These are phyloP conservation scores for Calonectria pseudoturangicola DNA, from an alignment of 2,329 filamentous ascomycete genomes.

Conservation along the genomic window DNA sequence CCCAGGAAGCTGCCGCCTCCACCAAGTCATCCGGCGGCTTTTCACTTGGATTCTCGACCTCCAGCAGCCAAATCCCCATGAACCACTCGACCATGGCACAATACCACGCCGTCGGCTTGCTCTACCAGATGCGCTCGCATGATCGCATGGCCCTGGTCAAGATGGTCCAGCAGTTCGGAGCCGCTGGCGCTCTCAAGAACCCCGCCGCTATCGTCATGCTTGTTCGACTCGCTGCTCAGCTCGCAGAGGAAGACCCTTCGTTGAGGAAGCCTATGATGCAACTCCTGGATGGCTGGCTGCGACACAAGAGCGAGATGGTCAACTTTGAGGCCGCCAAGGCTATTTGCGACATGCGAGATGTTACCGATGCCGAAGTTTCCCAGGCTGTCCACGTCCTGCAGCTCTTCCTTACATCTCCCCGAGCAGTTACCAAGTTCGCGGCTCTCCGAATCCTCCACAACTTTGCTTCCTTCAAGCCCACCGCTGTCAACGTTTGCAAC, in stretches of 20 bases:
- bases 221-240: constrained; percentile 92
- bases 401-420: constrained; percentile 95
- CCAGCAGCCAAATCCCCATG: constrained; percentile 83
- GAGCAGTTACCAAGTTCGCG: constrained; percentile 97
- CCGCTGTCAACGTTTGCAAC: constrained; percentile 94
- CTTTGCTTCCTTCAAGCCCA: constrained; percentile 97
- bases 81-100: constrained; percentile 98
- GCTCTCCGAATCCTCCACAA: constrained; percentile 97
- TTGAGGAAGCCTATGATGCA: constrained; percentile 97
- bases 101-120: constrained; percentile 96
- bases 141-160: constrained; percentile 99
- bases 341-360: constrained; percentile 94
- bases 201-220: constrained; percentile 94
- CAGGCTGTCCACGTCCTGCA: constrained; percentile 97
- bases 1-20: constrained; percentile 94
- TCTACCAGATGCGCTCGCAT: constrained; percentile 98
- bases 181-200: constrained; percentile 93
- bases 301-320: constrained; percentile 99
- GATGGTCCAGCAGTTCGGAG: constrained; percentile 99
- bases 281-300: constrained; percentile 95
- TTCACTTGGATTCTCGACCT: constrained; percentile 91
- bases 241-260: constrained; percentile 93
- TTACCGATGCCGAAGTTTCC: constrained; percentile 91
- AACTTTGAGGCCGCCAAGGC: constrained; percentile 99
- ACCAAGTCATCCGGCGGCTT: constrained; percentile 93